These are phyloP conservation scores for Salvia splendens DNA, from an alignment of 257 asterid species.

Conservation along the genomic window DNA sequence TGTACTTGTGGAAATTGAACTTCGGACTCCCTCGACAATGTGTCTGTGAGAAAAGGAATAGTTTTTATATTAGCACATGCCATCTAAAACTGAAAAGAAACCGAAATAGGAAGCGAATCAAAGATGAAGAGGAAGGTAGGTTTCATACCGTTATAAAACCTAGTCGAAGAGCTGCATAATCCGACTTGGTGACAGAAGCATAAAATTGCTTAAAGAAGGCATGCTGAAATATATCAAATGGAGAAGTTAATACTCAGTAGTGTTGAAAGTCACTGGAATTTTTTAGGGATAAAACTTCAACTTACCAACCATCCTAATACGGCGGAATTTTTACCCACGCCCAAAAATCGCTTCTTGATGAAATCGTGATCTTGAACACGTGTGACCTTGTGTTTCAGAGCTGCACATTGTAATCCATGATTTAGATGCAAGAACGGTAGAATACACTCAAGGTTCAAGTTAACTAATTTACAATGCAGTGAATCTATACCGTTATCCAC, in stretches of 20 bases:
- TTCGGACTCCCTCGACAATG: conserved; percentile 89
- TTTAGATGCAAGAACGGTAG: conserved; percentile 4
- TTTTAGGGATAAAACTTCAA: conserved; percentile 15
- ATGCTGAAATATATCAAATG: conserved; percentile 56
- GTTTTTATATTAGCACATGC: conserved; percentile 21
- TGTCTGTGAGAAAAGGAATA: conserved; percentile 50
- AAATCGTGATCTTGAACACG: conserved; percentile 86
- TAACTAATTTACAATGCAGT: conserved; percentile 5
- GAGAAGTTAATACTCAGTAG: conserved; percentile 9
- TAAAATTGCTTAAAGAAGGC: conserved; percentile 85
- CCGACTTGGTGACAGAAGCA: conserved; percentile 90
- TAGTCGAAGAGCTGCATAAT: conserved; percentile 77
- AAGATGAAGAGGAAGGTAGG: not conserved
- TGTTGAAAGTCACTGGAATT: not conserved
- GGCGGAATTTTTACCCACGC: conserved; percentile 60
- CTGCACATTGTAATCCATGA: conserved; percentile 42
- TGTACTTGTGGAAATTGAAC: conserved; percentile 94
- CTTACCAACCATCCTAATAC: conserved; percentile 84
- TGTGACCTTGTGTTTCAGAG: conserved; percentile 60
- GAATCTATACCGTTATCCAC: conserved; percentile 48
- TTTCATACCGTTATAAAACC: conserved; percentile 81
- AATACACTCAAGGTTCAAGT: not conserved
- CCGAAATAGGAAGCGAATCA: conserved; percentile 25
- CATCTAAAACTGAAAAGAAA: not conserved
- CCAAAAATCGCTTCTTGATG: conserved; percentile 76